Conservation (phyloP, 805 yeast genomes). For the Wickerhamia fluorescens region DNA sequence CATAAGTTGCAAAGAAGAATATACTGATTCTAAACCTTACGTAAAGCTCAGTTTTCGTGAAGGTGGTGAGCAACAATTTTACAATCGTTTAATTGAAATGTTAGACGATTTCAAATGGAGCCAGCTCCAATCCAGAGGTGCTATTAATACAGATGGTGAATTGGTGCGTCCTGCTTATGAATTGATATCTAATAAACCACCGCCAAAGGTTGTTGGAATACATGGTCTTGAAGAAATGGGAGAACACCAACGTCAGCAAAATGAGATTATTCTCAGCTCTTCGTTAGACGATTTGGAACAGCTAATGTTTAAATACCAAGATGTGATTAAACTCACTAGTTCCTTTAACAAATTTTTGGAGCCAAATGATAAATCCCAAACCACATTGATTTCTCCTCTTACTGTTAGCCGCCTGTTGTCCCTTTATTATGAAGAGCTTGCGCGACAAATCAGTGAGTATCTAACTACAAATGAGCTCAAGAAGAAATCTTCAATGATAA, state of each 20-base stretch:
- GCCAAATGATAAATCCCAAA: too few species aligned
- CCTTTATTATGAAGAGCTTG: constrained; percentile 55
- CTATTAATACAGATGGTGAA: constrained; percentile 30
- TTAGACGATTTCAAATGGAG: constrained; percentile 51
- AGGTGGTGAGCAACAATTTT: constrained; percentile 56
- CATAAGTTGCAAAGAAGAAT: constrained; percentile 12
- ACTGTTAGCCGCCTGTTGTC: constrained; percentile 19
- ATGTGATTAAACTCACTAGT: constrained; percentile 53
- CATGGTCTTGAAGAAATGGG: constrained; percentile 58
- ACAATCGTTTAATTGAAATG: constrained; percentile 31
- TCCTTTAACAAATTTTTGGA: constrained; percentile 22
- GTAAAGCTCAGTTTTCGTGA: constrained; percentile 71
- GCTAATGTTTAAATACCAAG: constrained; percentile 71
- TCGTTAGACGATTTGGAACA: constrained; percentile 75
- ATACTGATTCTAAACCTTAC: constrained; percentile 27
- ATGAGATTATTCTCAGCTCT: constrained; percentile 52
- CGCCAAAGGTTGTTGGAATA: constrained; percentile 41
- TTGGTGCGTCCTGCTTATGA: constrained; percentile 8
- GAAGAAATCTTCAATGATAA: constrained; percentile 28
- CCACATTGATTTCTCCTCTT: constrained; percentile 24
- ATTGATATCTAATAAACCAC: constrained; percentile 1
- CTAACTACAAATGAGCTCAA: constrained; percentile 30
- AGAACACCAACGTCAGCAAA: constrained; percentile 47
- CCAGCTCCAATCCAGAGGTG: constrained; percentile 23
- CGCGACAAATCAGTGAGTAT: constrained; percentile 76